Evolutionary conservation across 176 grass and related monocot genomes (phyloP).

Genomic region (Rhynchospora pubera): DNA sequence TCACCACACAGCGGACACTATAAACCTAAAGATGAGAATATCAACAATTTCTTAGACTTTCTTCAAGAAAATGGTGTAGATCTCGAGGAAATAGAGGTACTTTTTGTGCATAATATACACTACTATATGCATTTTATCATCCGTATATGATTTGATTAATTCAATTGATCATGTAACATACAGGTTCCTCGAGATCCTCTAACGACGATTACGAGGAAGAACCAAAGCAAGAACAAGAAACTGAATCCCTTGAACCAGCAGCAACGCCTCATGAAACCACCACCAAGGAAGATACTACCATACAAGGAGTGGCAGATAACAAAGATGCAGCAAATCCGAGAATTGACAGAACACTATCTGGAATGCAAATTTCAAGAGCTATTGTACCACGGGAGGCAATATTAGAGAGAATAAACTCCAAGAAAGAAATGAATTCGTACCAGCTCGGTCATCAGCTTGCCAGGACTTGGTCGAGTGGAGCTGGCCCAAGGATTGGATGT

Average conservation of each 20-base stretch:
- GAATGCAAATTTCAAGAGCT: background rate
- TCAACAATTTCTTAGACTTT: constrained; percentile 57
- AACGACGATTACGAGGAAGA: constrained; percentile 26
- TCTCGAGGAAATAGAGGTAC: constrained; percentile 38
- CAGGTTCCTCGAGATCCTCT: constrained; percentile 31
- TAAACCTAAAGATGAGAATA: constrained; percentile 53
- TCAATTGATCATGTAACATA: constrained; percentile 22
- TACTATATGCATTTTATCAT: background rate
- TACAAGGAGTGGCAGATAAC: background rate
- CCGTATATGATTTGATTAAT: constrained; percentile 1
- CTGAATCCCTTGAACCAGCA: background rate
- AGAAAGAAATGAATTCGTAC: constrained; percentile 49
- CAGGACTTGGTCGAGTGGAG: constrained; percentile 52
- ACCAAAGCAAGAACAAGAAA: constrained; percentile 13
- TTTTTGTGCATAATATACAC: background rate
- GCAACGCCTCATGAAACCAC: constrained; percentile 26
- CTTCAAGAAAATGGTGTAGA: constrained; percentile 50
- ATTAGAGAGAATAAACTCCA: constrained; percentile 53
- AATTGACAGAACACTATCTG: constrained; percentile 32
- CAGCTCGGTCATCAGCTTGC: constrained; percentile 55
- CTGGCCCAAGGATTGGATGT: constrained; percentile 62
- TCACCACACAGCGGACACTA: constrained; percentile 75
- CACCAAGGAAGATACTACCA: constrained; percentile 4
- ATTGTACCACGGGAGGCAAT: constrained; percentile 41
- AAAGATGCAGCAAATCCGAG: background rate